A percentile compares a stretch with the other conserved stretches of the same genome.
These are phyloP conservation scores for Letharia columbiana DNA, from an alignment of 495 filamentous ascomycete species.

Conservation along the genomic window DNA sequence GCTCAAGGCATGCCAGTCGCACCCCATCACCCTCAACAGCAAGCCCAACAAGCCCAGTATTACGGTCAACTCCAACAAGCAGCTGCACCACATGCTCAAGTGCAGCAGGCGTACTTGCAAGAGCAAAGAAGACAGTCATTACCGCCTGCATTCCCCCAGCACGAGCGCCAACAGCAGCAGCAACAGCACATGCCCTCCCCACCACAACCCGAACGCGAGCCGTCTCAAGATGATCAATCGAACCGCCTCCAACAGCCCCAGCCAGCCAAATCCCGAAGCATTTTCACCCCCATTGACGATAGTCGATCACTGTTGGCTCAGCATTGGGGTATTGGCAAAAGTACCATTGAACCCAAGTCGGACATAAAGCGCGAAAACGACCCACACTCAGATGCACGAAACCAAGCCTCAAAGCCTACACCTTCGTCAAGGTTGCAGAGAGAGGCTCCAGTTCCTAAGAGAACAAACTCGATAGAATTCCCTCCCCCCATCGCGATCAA, in stretches of 20 bases:
- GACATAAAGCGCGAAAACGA: constrained; percentile 36
- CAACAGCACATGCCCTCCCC: constrained; percentile 30
- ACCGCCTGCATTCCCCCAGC: constrained; percentile 44
- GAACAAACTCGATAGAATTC: constrained; percentile 48
- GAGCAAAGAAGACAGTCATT: constrained; percentile 58
- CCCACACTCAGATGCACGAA: constrained; percentile 34
- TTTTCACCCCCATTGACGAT: constrained; percentile 95
- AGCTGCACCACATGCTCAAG: constrained; percentile 42
- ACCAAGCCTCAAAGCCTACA: constrained; percentile 27
- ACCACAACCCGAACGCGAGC: constrained; percentile 36
- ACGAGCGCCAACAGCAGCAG: constrained; percentile 33
- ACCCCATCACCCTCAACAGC: constrained; percentile 34
- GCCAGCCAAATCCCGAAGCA: constrained; percentile 79
- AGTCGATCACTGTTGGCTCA: constrained; percentile 79
- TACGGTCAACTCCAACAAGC: constrained; percentile 35
- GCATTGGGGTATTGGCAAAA: constrained; percentile 59
- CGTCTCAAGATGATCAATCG: constrained; percentile 37
- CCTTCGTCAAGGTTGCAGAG: constrained; percentile 41
- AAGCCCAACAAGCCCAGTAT: constrained; percentile 36
- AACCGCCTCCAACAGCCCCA: constrained; percentile 57
- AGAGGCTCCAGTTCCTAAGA: constrained; percentile 36
- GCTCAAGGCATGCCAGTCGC: constrained; percentile 25
- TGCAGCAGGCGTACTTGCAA: constrained; percentile 58
- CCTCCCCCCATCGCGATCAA: constrained; percentile 71
- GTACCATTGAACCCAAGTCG: constrained; percentile 38